Conservation (phyloP, 169 alveolate genomes). For the Fabrea salina region DNA sequence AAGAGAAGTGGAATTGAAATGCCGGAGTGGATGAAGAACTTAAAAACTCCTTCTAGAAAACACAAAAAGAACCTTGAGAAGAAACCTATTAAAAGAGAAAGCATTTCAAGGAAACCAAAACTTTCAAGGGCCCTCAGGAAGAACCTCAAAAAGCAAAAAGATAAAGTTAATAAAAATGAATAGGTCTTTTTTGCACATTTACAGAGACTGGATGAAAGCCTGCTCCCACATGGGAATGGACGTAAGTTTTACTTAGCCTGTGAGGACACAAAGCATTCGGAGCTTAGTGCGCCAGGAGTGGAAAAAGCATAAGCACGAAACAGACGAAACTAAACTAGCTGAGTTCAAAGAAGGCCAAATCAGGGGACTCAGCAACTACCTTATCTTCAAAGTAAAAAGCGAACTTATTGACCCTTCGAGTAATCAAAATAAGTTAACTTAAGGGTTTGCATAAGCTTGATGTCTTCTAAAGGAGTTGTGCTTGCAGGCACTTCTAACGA, state of each 20-base stretch:
- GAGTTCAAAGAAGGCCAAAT: conserved; percentile 20
- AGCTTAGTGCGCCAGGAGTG: neutral
- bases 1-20: conserved; percentile 82
- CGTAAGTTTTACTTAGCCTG: neutral
- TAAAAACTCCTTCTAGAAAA: conserved; percentile 50
- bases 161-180: neutral
- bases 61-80: conserved; percentile 51
- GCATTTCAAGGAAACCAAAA: conserved; percentile 40
- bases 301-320: conserved; percentile 20
- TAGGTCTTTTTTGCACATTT: conserved; percentile 21
- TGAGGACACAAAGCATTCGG: conserved; percentile 15
- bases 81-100: conserved; percentile 63
- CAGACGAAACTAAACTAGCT: conserved; percentile 11
- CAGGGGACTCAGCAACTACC: conserved; percentile 26
- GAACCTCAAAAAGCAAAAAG: neutral
- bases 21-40: conserved; percentile 81
- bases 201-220: conserved; percentile 33
- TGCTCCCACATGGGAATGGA: neutral
- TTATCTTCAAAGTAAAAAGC: conserved; percentile 8
- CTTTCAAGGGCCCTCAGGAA: neutral
- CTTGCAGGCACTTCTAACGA: too few species aligned
- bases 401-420: conserved; percentile 24
- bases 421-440: too few species aligned
- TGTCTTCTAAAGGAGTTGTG: too few species aligned
- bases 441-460: too few species aligned